These are phyloP conservation scores for Polygonum aviculare DNA, from an alignment of 148 eudicot species.

Conservation along the genomic window DNA sequence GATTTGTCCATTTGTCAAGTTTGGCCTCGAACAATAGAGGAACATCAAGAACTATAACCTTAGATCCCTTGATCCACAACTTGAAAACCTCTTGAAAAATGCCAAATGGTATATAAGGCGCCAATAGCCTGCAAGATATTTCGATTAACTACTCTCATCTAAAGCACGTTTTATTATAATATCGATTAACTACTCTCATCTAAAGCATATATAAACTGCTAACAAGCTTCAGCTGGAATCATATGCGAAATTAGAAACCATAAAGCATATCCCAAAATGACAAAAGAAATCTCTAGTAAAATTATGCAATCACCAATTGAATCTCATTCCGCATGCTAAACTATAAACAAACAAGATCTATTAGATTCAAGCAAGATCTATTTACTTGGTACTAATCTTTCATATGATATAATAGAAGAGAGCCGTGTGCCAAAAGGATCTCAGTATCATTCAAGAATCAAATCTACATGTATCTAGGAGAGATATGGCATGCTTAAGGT, in stretches of 20 bases:
- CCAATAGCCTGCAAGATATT: slow-evolving; percentile 51
- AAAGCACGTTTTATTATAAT: not conserved
- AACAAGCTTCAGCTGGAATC: not conserved
- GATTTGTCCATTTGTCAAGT: slow-evolving; percentile 88
- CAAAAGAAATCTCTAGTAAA: too few relatives aligned
- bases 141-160: too few relatives aligned
- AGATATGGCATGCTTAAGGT: not conserved
- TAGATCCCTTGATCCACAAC: slow-evolving; percentile 77
- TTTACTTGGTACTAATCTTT: not conserved
- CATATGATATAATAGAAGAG: not conserved
- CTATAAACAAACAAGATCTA: too few relatives aligned
- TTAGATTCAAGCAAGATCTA: too few relatives aligned
- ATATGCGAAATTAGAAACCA: too few relatives aligned
- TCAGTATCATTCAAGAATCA: not conserved
- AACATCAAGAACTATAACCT: slow-evolving; percentile 69
- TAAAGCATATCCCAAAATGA: too few relatives aligned
- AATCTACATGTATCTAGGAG: not conserved
- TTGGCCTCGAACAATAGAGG: slow-evolving; percentile 90
- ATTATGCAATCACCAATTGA: too few relatives aligned
- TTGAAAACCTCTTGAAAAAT: slow-evolving; percentile 61
- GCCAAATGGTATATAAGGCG: slow-evolving; percentile 72
- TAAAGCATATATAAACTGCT: not conserved
- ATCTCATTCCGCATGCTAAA: too few relatives aligned
- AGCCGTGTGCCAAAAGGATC: not conserved
- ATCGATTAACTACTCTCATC: not conserved